Conservation (phyloP, 208 protist species). For the Balamuthia mandrillaris region DNA sequence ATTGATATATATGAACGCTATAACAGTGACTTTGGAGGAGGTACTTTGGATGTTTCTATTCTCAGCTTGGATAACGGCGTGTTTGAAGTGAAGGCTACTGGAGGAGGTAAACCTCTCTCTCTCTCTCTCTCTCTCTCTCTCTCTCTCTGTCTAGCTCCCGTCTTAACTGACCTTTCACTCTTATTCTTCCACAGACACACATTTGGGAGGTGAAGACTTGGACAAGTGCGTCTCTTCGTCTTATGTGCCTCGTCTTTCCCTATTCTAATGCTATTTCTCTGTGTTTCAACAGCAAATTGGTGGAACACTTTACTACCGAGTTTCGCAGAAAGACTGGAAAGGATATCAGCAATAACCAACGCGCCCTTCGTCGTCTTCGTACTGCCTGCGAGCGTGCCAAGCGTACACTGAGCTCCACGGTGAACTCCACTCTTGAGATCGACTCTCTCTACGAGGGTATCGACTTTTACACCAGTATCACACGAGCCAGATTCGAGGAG, state of each 20-base stretch:
- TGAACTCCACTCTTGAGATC: constrained; percentile 85
- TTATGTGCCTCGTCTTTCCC: constrained; percentile 93
- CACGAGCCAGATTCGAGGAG: constrained; percentile 95
- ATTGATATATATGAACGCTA: not conserved
- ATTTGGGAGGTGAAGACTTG: constrained; percentile 96
- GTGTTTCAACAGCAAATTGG: too few species aligned
- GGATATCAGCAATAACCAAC: too few species aligned
- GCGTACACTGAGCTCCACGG: constrained; percentile 60
- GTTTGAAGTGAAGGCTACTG: constrained; percentile 97
- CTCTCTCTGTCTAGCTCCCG: not conserved
- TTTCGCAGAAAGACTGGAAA: too few species aligned
- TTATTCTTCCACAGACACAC: constrained; percentile 89
- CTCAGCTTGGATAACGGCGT: constrained; percentile 95
- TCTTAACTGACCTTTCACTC: not conserved
- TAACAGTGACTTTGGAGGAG: constrained; percentile 98
- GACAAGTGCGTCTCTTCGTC: constrained; percentile 87
- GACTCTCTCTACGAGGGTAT: constrained; percentile 92
- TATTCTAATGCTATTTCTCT: too few species aligned
- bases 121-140: too few species aligned
- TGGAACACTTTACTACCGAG: too few species aligned
- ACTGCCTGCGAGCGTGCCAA: constrained; percentile 89
- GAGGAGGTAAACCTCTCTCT: too few species aligned
- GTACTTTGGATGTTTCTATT: constrained; percentile 99
- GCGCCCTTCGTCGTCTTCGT: constrained; percentile 91
- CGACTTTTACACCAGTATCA: constrained; percentile 90